Percentiles rank a stretch among this genome's conserved stretches.
phyloP scores from a whole-genome alignment of 2,329 filamentous ascomycete species.

The Fusarium sp. region DNA sequence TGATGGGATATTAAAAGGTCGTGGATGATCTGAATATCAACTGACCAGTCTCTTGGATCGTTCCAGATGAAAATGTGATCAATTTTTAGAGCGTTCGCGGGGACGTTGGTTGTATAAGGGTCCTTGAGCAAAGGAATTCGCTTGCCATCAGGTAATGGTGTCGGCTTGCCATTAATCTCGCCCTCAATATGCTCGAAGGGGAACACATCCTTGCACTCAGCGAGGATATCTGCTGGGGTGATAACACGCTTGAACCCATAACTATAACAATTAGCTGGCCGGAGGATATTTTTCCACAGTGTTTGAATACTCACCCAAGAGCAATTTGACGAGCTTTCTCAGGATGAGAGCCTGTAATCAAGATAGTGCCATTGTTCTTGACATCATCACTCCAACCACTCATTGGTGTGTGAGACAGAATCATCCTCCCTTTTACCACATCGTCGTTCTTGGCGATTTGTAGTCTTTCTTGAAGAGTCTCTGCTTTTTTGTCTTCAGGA shows the following conservation, averaged over 20 bases:
- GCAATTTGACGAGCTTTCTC: conserved; percentile 79
- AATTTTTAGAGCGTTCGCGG: conserved; percentile 72
- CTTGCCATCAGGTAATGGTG: conserved; percentile 51
- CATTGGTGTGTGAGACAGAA: conserved; percentile 92
- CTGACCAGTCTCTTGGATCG: conserved; percentile 94
- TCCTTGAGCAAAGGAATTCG: conserved; percentile 48
- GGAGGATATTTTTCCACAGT: not conserved
- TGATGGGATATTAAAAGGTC: conserved; percentile 83
- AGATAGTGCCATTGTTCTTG: conserved; percentile 64
- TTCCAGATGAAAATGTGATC: conserved; percentile 95
- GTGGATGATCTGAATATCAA: conserved; percentile 85
- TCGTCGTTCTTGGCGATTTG: conserved; percentile 49
- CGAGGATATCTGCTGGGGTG: conserved; percentile 85
- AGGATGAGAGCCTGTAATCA: conserved; percentile 78
- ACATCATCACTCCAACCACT: conserved; percentile 65
- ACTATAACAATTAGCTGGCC: conserved; percentile 41
- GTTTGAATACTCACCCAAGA: conserved; percentile 61
- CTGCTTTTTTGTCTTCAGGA: conserved; percentile 67
- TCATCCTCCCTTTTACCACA: conserved; percentile 51
- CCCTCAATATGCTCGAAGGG: conserved; percentile 73
- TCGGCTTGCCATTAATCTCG: conserved; percentile 47
- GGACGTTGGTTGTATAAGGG: conserved; percentile 52
- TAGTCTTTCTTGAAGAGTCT: conserved; percentile 51
- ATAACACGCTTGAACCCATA: conserved; percentile 85
- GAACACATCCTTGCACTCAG: conserved; percentile 79